Percentiles rank a stretch among this genome's conserved stretches.
phyloP scores from a whole-genome alignment of 371 early-diverging fungal species.

The Haplosporangium sp. region DNA sequence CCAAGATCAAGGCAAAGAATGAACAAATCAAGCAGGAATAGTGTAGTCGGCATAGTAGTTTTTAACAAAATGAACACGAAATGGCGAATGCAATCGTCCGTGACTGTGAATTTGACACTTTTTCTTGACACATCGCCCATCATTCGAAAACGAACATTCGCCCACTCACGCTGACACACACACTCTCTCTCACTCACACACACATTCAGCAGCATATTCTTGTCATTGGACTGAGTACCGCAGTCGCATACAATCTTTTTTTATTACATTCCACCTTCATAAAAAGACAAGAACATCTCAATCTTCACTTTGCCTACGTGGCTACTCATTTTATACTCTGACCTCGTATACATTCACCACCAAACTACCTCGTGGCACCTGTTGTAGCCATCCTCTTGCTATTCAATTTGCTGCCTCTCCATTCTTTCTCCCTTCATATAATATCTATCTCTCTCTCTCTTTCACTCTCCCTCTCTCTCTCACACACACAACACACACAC shows the following conservation, averaged over 20 bases:
- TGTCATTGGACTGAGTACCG: too few relatives aligned
- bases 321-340: too few relatives aligned
- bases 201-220: neutral
- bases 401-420: neutral
- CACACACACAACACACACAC: too few relatives aligned
- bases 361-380: too few relatives aligned
- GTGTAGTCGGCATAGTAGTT: too few relatives aligned
- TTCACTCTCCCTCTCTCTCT: too few relatives aligned
- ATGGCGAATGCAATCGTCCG: neutral
- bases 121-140: neutral
- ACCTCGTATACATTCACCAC: too few relatives aligned
- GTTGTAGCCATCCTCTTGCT: too few relatives aligned
- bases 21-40: slow-evolving; percentile 9
- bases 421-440: neutral
- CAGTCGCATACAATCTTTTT: too few relatives aligned
- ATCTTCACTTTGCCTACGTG: neutral
- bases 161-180: neutral
- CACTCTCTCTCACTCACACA: neutral
- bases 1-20: slow-evolving; percentile 8
- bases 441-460: neutral
- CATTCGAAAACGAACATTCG: neutral
- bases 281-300: neutral
- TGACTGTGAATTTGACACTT: slow-evolving; percentile 1
- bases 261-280: too few relatives aligned
- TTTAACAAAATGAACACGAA: too few relatives aligned